phyloP scores from a whole-genome alignment of 176 grass and related monocot species.

The Cymbopogon citratus region DNA sequence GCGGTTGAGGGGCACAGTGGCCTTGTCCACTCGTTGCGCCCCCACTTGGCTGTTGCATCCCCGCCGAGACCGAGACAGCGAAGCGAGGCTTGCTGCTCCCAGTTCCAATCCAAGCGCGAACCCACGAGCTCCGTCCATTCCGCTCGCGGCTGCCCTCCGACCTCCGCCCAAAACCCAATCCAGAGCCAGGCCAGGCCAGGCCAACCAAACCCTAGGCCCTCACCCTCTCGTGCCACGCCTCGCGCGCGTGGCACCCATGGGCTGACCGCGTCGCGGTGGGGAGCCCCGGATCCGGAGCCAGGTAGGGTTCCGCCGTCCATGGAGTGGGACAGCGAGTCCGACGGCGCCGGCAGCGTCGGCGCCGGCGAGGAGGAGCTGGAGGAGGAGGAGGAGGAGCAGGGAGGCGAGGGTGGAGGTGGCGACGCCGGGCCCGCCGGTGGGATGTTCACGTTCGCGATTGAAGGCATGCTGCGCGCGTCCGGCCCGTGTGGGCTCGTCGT shows the following conservation, averaged over 20 bases:
- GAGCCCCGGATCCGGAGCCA: constrained; percentile 51
- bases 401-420: neutral
- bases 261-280: constrained; percentile 18
- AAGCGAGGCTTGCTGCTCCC: constrained; percentile 4
- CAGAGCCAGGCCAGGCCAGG: constrained; percentile 9
- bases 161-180: constrained; percentile 6
- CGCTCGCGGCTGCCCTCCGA: neutral
- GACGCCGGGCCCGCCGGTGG: constrained; percentile 14
- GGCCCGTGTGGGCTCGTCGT: constrained; percentile 81
- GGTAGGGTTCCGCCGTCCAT: constrained; percentile 47
- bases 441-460: constrained; percentile 68
- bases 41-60: neutral
- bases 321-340: constrained; percentile 90
- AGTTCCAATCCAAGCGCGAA: constrained; percentile 12
- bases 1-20: constrained; percentile 5
- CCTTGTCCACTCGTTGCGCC: neutral
- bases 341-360: constrained; percentile 48
- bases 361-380: constrained; percentile 44
- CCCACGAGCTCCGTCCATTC: constrained; percentile 22
- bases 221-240: constrained; percentile 12
- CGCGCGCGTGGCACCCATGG: constrained; percentile 20
- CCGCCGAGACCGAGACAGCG: neutral
- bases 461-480: constrained; percentile 60
- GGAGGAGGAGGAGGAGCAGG: constrained; percentile 3
- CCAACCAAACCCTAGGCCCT: constrained; percentile 32